Base-by-base conservation (phyloP, 345 rosid species). In the Odontarrhena argentea region DNA sequence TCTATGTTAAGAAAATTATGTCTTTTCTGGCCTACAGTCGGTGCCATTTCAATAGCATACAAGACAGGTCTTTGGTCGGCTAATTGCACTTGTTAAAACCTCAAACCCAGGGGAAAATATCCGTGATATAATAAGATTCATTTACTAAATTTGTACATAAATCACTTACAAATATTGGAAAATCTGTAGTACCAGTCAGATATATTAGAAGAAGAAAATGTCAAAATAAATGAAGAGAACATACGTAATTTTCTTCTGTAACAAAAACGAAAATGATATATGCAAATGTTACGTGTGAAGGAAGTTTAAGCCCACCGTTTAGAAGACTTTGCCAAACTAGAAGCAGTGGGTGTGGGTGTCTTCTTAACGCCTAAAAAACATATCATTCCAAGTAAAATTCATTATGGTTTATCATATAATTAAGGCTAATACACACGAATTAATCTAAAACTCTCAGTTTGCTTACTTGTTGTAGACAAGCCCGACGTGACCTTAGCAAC, bases 261-360 rank as follows among this genome's bases (percentile, higher is more conserved):
- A 9, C 9, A 56, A 28, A 5, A 13, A 38, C 24, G 26, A 34
- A 64, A 71, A 43, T 44, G 67, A n/a, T 51, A 67, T 18, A 47
- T 46, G 68, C 68, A 67, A 67, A 34, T 54, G 68, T 67, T 60
- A 45, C 58, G 73, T 67, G 64, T 67, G 53, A 18, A 51, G 2
- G 10, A 43, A 54, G 30, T 37, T 80, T 79, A 84, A 60, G 70
- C 73, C 85, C 84, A 83, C 59, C 81, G 65, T 63, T 66, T 79
- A 7, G 82, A 69, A 49, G 87, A 71, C 75, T 80, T 87, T 49
- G 56, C 37, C 7, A 69, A 10, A 63, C 74, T 62, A 12, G 84
- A 60, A 69, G 64, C 46, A 34, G 60, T 71, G 22, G 60, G 36
- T 9, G 85, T 59, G 22, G 60, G 36, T 9, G 85, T 59, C 71